A percentile compares a stretch with the other conserved stretches of the same genome.
phyloP scores from a whole-genome alignment of 768 basidiomycete species.

The Coprinellus aureogranulatus region DNA sequence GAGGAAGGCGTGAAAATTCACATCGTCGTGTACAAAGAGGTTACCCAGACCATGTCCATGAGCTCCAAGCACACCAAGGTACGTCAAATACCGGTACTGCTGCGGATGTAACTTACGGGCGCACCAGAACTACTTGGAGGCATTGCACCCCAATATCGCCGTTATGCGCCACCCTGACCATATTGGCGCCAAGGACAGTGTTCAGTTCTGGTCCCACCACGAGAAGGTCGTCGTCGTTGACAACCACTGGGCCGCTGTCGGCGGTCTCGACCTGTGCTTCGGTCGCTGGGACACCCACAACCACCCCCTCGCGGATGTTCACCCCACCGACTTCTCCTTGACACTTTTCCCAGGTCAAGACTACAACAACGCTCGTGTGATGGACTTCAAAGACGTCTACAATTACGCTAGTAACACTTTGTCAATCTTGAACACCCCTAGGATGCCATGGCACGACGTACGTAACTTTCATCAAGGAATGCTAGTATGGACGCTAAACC shows the following conservation, averaged over 20 bases:
- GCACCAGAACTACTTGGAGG: conserved; percentile 67
- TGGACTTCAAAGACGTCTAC: conserved; percentile 82
- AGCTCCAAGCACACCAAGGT: conserved; percentile 82
- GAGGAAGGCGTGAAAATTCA: conserved; percentile 89
- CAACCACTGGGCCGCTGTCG: conserved; percentile 81
- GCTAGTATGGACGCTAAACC: neutral
- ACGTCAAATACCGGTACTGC: neutral
- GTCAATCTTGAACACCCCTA: conserved; percentile 61
- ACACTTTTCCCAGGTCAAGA: conserved; percentile 94
- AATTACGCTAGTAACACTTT: conserved; percentile 71
- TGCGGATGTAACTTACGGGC: neutral
- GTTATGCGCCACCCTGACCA: conserved; percentile 92
- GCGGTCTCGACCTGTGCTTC: conserved; percentile 94
- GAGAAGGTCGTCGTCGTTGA: conserved; percentile 92
- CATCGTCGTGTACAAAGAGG: conserved; percentile 94
- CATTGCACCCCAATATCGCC: conserved; percentile 81
- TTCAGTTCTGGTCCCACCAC: conserved; percentile 91
- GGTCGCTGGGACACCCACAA: conserved; percentile 95
- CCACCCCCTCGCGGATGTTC: conserved; percentile 88
- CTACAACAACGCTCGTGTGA: conserved; percentile 85
- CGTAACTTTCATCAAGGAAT: conserved; percentile 22
- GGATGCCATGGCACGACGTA: conserved; percentile 98
- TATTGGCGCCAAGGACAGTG: conserved; percentile 74
- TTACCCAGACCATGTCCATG: conserved; percentile 90
- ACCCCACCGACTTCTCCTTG: conserved; percentile 77